A percentile compares a stretch with the other conserved stretches of the same genome.
Evolutionary conservation across 257 asterid species (phyloP).

Genomic region (Solanum clarkiae): DNA sequence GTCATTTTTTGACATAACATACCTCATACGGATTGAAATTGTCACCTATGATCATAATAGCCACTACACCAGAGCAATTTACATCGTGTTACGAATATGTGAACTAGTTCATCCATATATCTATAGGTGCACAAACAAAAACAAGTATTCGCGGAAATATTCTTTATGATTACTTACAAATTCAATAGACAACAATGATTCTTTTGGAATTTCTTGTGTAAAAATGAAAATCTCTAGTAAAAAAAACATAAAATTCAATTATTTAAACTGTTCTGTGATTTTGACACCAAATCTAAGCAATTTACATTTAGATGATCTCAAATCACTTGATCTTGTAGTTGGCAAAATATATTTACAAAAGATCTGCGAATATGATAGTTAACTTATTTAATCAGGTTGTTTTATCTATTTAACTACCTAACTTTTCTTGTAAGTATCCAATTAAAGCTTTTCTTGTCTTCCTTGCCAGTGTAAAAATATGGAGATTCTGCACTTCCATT

Average conservation of each 20-base stretch:
- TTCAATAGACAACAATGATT: too few species aligned
- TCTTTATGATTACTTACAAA: too few species aligned
- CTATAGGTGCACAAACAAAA: neutral
- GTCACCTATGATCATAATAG: too few species aligned
- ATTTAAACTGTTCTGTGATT: neutral
- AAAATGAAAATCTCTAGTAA: too few species aligned
- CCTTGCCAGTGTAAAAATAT: neutral
- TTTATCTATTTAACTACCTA: neutral
- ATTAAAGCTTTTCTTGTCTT: neutral
- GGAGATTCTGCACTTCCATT: neutral
- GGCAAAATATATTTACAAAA: neutral
- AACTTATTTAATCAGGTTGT: neutral
- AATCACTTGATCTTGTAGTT: neutral
- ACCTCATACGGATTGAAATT: too few species aligned
- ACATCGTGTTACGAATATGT: too few species aligned
- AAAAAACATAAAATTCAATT: neutral
- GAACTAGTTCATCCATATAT: too few species aligned
- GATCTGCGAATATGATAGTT: neutral
- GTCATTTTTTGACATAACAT: too few species aligned
- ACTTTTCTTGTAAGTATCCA: neutral
- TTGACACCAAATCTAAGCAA: neutral
- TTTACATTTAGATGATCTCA: neutral
- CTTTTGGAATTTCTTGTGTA: too few species aligned
- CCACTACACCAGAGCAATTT: constrained; percentile 18
- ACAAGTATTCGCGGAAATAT: too few species aligned